phyloP scores from a whole-genome alignment of 2,329 filamentous ascomycete species.

The Rhexocercosporidium sp. region DNA sequence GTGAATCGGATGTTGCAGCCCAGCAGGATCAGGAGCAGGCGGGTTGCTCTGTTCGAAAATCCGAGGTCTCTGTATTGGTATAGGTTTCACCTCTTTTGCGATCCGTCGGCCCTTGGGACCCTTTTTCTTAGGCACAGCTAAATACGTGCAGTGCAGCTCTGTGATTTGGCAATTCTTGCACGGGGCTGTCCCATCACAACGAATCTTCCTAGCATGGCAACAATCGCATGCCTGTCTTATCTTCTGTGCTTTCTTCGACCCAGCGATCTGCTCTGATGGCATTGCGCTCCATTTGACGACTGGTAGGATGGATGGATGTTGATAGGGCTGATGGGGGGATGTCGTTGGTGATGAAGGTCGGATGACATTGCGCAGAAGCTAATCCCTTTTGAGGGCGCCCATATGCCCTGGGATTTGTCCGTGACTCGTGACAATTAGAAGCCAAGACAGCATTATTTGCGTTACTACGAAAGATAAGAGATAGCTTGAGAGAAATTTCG shows the following conservation, averaged over 20 bases:
- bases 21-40: background rate
- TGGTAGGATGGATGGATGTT: background rate
- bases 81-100: slow-evolving; percentile 1
- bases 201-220: slow-evolving; percentile 41
- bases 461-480: too few relatives aligned
- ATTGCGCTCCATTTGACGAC: slow-evolving; percentile 20
- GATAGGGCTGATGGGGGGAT: background rate
- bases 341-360: slow-evolving; percentile 9
- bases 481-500: too few relatives aligned
- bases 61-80: background rate
- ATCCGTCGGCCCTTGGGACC: slow-evolving; percentile 37
- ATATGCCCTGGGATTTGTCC: background rate
- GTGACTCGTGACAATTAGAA: background rate
- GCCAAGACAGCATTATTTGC: too few relatives aligned
- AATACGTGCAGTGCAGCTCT: slow-evolving; percentile 37
- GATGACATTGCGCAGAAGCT: background rate
- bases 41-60: slow-evolving; percentile 1
- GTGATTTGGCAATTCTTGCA: slow-evolving; percentile 39
- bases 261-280: background rate
- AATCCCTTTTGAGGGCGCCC: background rate
- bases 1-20: background rate
- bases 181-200: slow-evolving; percentile 39
- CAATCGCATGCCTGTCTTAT: slow-evolving; percentile 42
- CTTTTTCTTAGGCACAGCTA: slow-evolving; percentile 43
- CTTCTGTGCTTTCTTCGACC: slow-evolving; percentile 21